Evolutionary conservation across 805 yeast genomes (phyloP).

Genomic region (Candida saitoana): DNA sequence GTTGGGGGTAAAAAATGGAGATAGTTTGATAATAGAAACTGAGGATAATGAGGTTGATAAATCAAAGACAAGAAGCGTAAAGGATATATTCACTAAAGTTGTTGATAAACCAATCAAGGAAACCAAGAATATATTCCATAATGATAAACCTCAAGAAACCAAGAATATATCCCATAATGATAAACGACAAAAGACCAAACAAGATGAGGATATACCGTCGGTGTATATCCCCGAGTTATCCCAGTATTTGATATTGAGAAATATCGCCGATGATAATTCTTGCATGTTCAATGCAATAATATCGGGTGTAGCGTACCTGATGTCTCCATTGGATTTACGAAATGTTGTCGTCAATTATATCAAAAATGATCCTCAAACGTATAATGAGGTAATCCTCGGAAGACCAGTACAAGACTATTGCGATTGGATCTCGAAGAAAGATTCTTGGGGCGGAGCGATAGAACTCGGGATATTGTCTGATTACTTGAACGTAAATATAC

Average conservation of each 20-base stretch:
- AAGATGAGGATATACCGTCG: slow-evolving; percentile 17
- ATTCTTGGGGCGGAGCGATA: slow-evolving; percentile 83
- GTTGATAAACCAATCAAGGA: not conserved
- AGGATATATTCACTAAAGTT: not conserved
- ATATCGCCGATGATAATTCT: slow-evolving; percentile 73
- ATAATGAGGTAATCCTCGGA: slow-evolving; percentile 57
- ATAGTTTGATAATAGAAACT: slow-evolving; percentile 39
- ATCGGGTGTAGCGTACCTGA: slow-evolving; percentile 32
- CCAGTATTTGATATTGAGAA: slow-evolving; percentile 45
- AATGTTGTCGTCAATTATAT: slow-evolving; percentile 48
- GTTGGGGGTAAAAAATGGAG: slow-evolving; percentile 54
- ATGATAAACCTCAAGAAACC: not conserved
- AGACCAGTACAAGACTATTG: slow-evolving; percentile 45
- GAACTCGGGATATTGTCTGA: slow-evolving; percentile 62
- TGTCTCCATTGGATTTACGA: slow-evolving; percentile 49
- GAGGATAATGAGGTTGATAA: slow-evolving; percentile 3
- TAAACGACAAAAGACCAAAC: no score
- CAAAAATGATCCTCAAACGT: slow-evolving; percentile 32
- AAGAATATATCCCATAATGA: not conserved
- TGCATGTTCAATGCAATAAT: slow-evolving; percentile 69
- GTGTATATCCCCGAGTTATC: slow-evolving; percentile 17
- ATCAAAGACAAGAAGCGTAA: not conserved
- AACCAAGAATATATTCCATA: not conserved
- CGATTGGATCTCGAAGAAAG: slow-evolving; percentile 55
- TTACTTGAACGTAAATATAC: slow-evolving; percentile 47